phyloP scores from a whole-genome alignment of 106 monocot species.

The Apostasia shenzhenica region DNA sequence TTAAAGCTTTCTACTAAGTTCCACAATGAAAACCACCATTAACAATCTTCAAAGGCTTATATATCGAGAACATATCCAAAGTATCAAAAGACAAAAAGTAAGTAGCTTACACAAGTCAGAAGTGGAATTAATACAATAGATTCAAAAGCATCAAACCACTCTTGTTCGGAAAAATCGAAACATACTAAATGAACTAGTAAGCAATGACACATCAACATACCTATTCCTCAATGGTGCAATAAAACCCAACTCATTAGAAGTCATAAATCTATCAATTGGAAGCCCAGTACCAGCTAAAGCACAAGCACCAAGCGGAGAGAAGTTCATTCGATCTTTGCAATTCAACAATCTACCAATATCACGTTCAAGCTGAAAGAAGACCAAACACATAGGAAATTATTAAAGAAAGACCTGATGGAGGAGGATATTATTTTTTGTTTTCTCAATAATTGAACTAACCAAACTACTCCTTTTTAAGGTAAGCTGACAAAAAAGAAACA shows the following conservation, averaged over 20 bases:
- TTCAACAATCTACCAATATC: constrained; percentile 65
- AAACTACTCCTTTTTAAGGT: no score
- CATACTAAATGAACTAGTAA: not conserved
- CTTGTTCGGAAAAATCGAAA: no score
- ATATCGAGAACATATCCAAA: not conserved
- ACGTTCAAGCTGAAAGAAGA: constrained; percentile 66
- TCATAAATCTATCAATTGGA: constrained; percentile 94
- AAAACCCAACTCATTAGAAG: constrained; percentile 79
- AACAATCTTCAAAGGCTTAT: not conserved
- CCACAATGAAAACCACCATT: not conserved
- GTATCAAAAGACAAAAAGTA: not conserved
- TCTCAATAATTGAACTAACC: not conserved
- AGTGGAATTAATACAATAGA: no score
- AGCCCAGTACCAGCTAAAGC: constrained; percentile 99
- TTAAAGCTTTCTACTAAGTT: no score
- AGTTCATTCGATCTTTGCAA: constrained; percentile 76
- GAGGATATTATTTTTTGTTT: not conserved
- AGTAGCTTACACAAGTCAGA: no score
- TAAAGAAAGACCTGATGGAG: not conserved
- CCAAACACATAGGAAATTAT: not conserved
- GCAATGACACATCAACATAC: constrained; percentile 12
- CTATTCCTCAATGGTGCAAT: constrained; percentile 88
- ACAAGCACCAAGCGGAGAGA: constrained; percentile 94
- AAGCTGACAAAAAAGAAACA: no score
- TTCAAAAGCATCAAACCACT: no score